These are phyloP conservation scores for Fusarium sacchari DNA, from an alignment of 2,329 filamentous ascomycete species.

Conservation along the genomic window DNA sequence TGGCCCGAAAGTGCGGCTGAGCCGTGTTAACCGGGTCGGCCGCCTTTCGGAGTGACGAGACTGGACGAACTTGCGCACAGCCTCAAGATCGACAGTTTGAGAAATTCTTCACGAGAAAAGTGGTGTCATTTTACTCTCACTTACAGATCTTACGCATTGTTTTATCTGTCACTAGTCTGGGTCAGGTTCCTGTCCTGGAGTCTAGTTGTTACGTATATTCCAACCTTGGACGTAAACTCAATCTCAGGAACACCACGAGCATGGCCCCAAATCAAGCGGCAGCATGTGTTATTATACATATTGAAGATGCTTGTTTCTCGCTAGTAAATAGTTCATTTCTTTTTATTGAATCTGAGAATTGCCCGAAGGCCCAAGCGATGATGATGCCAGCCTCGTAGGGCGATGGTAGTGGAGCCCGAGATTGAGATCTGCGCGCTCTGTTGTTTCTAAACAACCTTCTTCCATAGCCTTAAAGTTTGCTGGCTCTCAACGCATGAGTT, in stretches of 20 bases:
- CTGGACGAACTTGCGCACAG: background rate
- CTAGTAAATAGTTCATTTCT: fast-evolving
- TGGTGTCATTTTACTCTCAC: background rate
- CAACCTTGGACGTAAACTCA: background rate
- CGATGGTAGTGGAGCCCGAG: background rate
- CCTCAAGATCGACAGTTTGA: background rate
- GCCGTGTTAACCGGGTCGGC: background rate
- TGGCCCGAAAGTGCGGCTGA: background rate
- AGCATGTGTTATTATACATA: fast-evolving
- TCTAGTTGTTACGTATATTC: no score
- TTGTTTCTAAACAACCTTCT: background rate
- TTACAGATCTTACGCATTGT: fast-evolving
- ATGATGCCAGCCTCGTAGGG: background rate
- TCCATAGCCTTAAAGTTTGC: background rate
- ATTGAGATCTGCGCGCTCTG: background rate
- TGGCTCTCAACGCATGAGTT: fast-evolving
- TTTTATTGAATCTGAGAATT: fast-evolving
- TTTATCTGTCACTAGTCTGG: no score
- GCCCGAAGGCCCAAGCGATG: background rate
- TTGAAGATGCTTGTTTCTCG: fast-evolving
- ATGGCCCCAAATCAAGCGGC: background rate
- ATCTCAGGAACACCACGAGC: background rate
- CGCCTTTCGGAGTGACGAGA: background rate
- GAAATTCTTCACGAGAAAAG: fast-evolving
- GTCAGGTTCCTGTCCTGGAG: fast-evolving